Percentiles rank a stretch among this genome's conserved stretches.
These are phyloP conservation scores for Bryoglossum gracile DNA, from an alignment of 495 filamentous ascomycete species.

Conservation along the genomic window DNA sequence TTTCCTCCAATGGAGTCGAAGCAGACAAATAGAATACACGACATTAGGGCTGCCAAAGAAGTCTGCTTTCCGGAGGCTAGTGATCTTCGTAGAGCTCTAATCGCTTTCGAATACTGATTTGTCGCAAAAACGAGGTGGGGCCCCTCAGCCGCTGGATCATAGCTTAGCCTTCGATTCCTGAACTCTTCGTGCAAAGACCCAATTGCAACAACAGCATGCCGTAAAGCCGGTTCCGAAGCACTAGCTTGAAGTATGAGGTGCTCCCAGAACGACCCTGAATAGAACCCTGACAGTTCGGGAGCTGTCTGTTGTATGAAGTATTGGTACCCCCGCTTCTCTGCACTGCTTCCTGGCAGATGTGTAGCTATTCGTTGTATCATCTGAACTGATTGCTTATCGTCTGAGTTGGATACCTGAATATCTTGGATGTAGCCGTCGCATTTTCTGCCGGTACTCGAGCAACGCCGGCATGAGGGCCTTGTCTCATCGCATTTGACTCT, in stretches of 20 bases:
- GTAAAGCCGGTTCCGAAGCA: slow-evolving; percentile 3
- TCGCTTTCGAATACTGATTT: slow-evolving; percentile 21
- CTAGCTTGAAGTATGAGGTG: slow-evolving; percentile 14
- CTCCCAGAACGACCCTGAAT: slow-evolving; percentile 11
- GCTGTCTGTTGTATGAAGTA: slow-evolving; percentile 15
- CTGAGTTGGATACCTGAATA: background rate
- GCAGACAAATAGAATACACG: slow-evolving; percentile 20
- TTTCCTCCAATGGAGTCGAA: slow-evolving; percentile 21
- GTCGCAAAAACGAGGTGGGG: slow-evolving; percentile 3
- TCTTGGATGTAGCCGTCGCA: slow-evolving; percentile 36
- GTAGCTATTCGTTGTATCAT: slow-evolving; percentile 7
- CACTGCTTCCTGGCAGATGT: slow-evolving; percentile 4
- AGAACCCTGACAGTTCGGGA: slow-evolving; percentile 14
- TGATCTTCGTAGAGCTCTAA: slow-evolving; percentile 11
- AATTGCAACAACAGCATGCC: slow-evolving; percentile 15
- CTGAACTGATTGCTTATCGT: background rate
- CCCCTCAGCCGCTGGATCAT: background rate
- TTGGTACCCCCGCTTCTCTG: slow-evolving; percentile 15
- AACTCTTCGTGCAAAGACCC: slow-evolving; percentile 18
- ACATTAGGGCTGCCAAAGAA: slow-evolving; percentile 15
- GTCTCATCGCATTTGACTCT: slow-evolving; percentile 40
- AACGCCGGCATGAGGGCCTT: slow-evolving; percentile 34
- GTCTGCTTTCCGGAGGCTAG: slow-evolving; percentile 7
- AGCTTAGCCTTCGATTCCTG: background rate
- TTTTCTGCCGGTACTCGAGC: slow-evolving; percentile 31